These are phyloP conservation scores for Clonostachys chloroleuca DNA, from an alignment of 2,329 filamentous ascomycete species.

Conservation along the genomic window DNA sequence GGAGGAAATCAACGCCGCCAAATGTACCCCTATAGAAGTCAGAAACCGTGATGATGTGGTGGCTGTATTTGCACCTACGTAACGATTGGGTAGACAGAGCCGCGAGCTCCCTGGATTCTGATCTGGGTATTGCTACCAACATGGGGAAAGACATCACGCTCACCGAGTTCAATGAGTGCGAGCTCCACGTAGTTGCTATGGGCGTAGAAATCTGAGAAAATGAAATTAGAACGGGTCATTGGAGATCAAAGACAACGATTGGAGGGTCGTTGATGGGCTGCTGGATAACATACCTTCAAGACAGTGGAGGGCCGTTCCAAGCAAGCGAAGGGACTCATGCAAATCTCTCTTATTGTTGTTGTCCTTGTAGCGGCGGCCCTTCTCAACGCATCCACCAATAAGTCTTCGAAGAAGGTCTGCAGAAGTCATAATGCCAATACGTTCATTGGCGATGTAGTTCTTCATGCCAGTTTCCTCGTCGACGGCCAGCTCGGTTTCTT, in stretches of 20 bases:
- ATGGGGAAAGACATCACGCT: conserved; percentile 78
- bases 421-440: conserved; percentile 74
- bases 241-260: no score
- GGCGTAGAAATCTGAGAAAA: conserved; percentile 67
- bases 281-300: conserved; percentile 56
- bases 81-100: conserved; percentile 72
- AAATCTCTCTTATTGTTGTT: conserved; percentile 64
- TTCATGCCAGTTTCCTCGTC: conserved; percentile 77
- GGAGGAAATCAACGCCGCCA: conserved; percentile 89
- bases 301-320: conserved; percentile 87
- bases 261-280: no score
- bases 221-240: neutral
- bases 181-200: conserved; percentile 94
- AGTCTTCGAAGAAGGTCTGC: conserved; percentile 71
- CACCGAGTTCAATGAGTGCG: conserved; percentile 81
- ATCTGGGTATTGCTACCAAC: conserved; percentile 73
- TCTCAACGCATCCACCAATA: conserved; percentile 69
- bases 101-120: conserved; percentile 60
- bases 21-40: conserved; percentile 61
- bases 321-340: conserved; percentile 78
- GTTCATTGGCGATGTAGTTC: conserved; percentile 91
- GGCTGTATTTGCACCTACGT: conserved; percentile 34
- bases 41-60: neutral
- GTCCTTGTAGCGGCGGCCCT: conserved; percentile 66
- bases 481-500: conserved; percentile 71